Evolutionary conservation across 441 rosid genomes (phyloP), one percentile per base, ranked within the genome.

Genomic region (Omphalea diandra): DNA sequence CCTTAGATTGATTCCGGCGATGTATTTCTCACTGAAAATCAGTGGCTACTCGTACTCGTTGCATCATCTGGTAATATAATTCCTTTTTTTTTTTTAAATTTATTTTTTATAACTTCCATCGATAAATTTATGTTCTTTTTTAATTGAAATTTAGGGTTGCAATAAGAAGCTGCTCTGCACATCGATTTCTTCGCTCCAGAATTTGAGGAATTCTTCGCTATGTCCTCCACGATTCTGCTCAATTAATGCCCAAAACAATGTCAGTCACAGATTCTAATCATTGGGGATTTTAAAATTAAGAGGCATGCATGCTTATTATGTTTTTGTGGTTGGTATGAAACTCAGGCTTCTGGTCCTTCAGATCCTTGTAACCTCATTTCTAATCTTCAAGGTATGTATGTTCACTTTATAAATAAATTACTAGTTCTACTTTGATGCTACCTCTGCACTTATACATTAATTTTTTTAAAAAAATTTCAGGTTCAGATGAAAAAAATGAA

Each of bases 261-360:
- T 68, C 59, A 67, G 62, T 76, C 7, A 36, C 24, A 50, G 27
- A 27, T 33, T 72, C 29, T 15, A 62, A 4, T 27, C 27, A 8
- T n/a, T n/a, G n/a, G n/a, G n/a, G n/a, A n/a, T 33, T 0, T 44
- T 14, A 12, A 29, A 36, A 29, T 22, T 54, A 17, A 6, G 38
- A 10, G 7, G 8, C 32, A 18, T 22, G 3, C 36, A n/a, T 29
- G 5, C n/a, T 33, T 56, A 49, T 55, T 26, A 61, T 46, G 41
- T 38, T 10, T 66, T 55, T 56, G 43, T 31, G 27, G 33, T 74
- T 61, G 33, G 26, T 77, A 41, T 61, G 58, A 32, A 69, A 60
- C 38, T 32, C 82, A 92, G 98, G 83, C 61, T 69, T 74, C 66
- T 27, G 67, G 71, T 47, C 40, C 52, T 5, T 65, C 84, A 17